Percentiles rank a stretch among this genome's conserved stretches.
phyloP scores from a whole-genome alignment of 257 asterid species.

The Oldenlandia corymbosa region DNA sequence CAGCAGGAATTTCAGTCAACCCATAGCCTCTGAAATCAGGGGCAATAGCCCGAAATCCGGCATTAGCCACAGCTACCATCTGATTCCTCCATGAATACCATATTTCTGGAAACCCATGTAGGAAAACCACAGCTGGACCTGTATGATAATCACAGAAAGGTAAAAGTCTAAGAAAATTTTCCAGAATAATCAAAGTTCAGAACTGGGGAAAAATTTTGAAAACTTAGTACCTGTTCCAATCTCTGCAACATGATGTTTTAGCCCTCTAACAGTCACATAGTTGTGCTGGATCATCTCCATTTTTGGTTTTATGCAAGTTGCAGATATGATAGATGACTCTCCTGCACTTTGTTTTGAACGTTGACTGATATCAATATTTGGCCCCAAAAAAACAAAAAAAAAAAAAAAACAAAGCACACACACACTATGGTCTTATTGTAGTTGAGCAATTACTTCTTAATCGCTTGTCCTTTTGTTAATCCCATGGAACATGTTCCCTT shows the following conservation, averaged over 20 bases:
- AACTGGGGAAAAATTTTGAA: neutral
- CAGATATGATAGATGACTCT: neutral
- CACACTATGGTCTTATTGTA: no score
- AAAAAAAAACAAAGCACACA: no score
- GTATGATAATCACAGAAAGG: neutral
- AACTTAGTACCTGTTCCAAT: slow-evolving; percentile 19
- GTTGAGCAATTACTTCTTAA: no score
- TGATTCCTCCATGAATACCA: slow-evolving; percentile 78
- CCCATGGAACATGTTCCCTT: no score
- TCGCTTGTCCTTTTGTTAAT: no score
- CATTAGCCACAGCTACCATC: slow-evolving; percentile 44
- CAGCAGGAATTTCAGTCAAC: slow-evolving; percentile 42
- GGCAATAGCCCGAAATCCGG: slow-evolving; percentile 59
- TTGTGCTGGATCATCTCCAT: slow-evolving; percentile 45
- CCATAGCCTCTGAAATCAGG: slow-evolving; percentile 63
- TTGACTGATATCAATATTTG: no score
- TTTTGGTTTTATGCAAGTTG: neutral
- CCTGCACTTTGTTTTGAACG: neutral
- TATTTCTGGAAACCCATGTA: slow-evolving; percentile 63
- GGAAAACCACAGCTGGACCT: slow-evolving; percentile 43
- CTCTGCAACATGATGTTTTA: slow-evolving; percentile 50
- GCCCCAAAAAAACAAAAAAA: no score
- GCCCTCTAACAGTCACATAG: slow-evolving; percentile 29
- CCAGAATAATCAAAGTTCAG: neutral
- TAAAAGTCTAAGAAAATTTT: no score